These are phyloP conservation scores for Candida yuanshanica DNA, from an alignment of 805 yeast genomes.

Conservation along the genomic window DNA sequence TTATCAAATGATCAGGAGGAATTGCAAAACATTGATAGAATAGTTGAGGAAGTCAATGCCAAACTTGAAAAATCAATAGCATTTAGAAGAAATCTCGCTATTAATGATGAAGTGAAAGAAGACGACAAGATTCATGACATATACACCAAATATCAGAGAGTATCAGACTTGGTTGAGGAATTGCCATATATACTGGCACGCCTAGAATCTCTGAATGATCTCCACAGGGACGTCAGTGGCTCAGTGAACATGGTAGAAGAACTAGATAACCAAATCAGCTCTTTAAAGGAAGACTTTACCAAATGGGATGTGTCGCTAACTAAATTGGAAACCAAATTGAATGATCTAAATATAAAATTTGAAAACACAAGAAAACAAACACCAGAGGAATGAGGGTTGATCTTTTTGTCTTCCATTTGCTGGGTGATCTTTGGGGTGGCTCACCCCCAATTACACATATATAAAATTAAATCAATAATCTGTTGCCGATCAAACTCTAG, in stretches of 20 bases:
- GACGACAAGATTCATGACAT: constrained; percentile 23
- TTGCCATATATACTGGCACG: constrained; percentile 25
- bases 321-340: constrained; percentile 19
- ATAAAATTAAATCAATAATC: background rate
- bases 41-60: constrained; percentile 21
- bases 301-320: constrained; percentile 24
- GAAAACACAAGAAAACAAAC: constrained; percentile 11
- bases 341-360: constrained; percentile 15
- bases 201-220: constrained; percentile 19
- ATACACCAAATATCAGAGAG: constrained; percentile 15
- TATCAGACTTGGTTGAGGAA: constrained; percentile 15
- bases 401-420: no score
- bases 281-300: constrained; percentile 20
- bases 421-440: no score
- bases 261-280: constrained; percentile 15
- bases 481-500: background rate
- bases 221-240: constrained; percentile 18
- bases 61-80: constrained; percentile 25
- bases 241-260: constrained; percentile 15
- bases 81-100: constrained; percentile 15
- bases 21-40: constrained; percentile 15
- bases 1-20: constrained; percentile 22
- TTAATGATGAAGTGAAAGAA: constrained; percentile 15
- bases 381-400: no score
- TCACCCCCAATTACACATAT: no score